Evolutionary conservation across 2,329 filamentous ascomycete species (phyloP), one percentile per base, ranked within the genome.

Genomic region (Pyrenochaeta sp.): DNA sequence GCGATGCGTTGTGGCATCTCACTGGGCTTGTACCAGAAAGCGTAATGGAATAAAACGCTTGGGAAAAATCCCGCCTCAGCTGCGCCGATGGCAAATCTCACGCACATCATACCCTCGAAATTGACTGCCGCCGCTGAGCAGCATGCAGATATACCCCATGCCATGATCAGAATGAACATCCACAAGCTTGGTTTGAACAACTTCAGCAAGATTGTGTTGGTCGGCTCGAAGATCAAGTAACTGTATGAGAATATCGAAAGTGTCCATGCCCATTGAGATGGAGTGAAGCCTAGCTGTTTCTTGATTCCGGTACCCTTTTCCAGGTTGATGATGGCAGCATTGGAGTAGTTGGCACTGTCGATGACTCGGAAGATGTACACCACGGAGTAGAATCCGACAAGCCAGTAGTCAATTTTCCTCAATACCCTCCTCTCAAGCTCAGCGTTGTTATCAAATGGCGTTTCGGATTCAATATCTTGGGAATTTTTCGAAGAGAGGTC

Each of bases 1-100:
- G 54, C 51, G 20, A 58, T 58, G 11, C 51, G 51, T 23, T 53
- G 48, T 10, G 54, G 54, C 54, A 58, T 58, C 20, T 58, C 54
- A 17, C 32, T 22, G 15, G 54, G 51, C 28, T 58, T 58, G 79
- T 81, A 39, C 79, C 79, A 80, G 14, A 83, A 67, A 7, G 78
- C 75, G 3, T 78, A 79, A 29, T 76, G 80, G 55, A 78, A 83
- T 54, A 58, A 28, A 3, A 58, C 54, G 7, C 42, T 46, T 1
- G 51, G 54, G 23, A 51, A 51, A 43, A 51, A 51, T 3, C 48
- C 48, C 3, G 48, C 51, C 23, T 58, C 54, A 7, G 54, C 48
- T 39, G 49, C 45, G 1, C 54, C 55, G n/a, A 58, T 58, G 2
- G 55, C 53, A 27, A 57, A 57, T 6, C 53, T 42, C 13, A 55